Conservation (phyloP, 768 basidiomycete species). For the Psilocybe cyanescens region DNA sequence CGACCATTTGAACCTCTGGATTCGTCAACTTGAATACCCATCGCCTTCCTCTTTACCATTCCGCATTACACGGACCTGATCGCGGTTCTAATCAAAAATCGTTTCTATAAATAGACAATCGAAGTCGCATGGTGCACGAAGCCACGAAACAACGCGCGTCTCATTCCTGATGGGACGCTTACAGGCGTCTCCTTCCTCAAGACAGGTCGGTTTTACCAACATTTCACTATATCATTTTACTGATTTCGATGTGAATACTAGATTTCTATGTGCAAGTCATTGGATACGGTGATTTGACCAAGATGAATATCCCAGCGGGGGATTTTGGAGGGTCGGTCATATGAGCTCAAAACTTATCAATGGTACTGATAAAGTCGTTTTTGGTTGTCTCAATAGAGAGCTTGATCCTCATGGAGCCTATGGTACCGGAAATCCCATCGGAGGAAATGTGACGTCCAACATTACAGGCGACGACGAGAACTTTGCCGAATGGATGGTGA, state of each 20-base stretch:
- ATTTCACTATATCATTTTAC: too few relatives aligned
- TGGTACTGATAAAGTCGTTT: not conserved
- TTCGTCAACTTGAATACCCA: not conserved
- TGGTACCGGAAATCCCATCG: slow-evolving; percentile 46
- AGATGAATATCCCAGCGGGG: slow-evolving; percentile 40
- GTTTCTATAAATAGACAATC: slow-evolving; percentile 30
- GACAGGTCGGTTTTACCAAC: slow-evolving; percentile 29
- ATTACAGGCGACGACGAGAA: slow-evolving; percentile 39
- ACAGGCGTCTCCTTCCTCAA: slow-evolving; percentile 45
- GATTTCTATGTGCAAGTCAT: slow-evolving; percentile 47
- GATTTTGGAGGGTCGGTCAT: slow-evolving; percentile 42
- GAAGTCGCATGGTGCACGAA: slow-evolving; percentile 52
- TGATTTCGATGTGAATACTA: slow-evolving; percentile 1
- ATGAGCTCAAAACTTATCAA: not conserved
- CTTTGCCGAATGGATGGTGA: slow-evolving; percentile 48
- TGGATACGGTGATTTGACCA: slow-evolving; percentile 46
- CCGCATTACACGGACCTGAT: not conserved
- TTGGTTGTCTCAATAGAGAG: slow-evolving; percentile 31
- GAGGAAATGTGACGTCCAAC: slow-evolving; percentile 49
- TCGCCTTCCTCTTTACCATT: not conserved
- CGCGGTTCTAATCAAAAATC: not conserved
- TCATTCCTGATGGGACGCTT: slow-evolving; percentile 48
- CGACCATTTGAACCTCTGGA: too few relatives aligned
- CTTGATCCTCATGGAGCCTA: slow-evolving; percentile 48
- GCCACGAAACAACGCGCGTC: slow-evolving; percentile 45